A percentile compares a stretch with the other conserved stretches of the same genome.
Conservation (phyloP, 495 filamentous ascomycete species). For the Penicillium longicatenatum region DNA sequence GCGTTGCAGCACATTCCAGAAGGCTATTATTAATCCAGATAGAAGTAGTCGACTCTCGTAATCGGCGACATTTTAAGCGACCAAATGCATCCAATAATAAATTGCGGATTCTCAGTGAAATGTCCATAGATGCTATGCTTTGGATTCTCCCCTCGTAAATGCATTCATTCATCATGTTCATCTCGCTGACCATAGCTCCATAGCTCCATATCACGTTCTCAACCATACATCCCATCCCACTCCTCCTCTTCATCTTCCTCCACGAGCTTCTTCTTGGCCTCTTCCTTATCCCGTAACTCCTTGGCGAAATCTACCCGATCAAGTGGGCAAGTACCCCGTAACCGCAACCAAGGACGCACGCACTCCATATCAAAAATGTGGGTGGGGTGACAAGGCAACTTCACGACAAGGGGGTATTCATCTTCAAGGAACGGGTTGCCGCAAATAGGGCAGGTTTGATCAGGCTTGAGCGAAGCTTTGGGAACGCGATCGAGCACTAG, state of each 20-base stretch:
- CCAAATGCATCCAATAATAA: background rate
- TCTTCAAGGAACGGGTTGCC: slow-evolving; percentile 79
- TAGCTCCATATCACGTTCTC: background rate
- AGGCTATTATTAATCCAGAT: background rate
- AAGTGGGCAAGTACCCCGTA: slow-evolving; percentile 87
- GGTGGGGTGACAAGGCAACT: slow-evolving; percentile 76
- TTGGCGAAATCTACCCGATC: slow-evolving; percentile 78
- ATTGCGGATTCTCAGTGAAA: background rate
- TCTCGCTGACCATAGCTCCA: background rate
- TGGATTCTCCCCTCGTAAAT: slow-evolving; percentile 8
- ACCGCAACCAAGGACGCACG: slow-evolving; percentile 86
- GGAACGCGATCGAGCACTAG: slow-evolving; percentile 75
- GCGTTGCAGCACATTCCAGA: background rate
- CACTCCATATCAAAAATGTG: slow-evolving; percentile 94
- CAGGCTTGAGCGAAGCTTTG: slow-evolving; percentile 63
- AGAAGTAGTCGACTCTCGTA: no score
- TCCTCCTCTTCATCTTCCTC: slow-evolving; percentile 68
- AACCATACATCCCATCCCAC: slow-evolving; percentile 77
- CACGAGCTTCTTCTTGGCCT: slow-evolving; percentile 51
- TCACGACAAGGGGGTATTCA: slow-evolving; percentile 78
- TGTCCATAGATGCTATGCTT: background rate
- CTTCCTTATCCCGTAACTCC: slow-evolving; percentile 65
- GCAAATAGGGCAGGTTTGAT: slow-evolving; percentile 84
- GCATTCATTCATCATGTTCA: slow-evolving; percentile 10
- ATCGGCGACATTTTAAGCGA: no score